phyloP scores from a whole-genome alignment of 2,329 filamentous ascomycete species.

The Ascochyta clinopodiicola region DNA sequence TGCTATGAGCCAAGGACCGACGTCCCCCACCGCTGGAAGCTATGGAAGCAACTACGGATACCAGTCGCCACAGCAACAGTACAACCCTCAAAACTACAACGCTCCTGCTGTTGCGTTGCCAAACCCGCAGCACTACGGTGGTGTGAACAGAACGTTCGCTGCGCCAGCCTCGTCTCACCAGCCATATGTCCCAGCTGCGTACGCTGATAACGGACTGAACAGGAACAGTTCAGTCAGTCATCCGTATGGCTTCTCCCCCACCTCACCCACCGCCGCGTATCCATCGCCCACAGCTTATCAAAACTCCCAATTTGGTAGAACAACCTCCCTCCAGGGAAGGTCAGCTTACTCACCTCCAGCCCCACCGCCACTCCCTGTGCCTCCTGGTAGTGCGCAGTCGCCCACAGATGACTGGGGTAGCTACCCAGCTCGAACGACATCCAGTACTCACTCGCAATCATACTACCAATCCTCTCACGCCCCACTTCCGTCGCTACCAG shows the following conservation, averaged over 20 bases:
- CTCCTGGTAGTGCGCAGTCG: constrained; percentile 42
- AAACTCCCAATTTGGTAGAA: constrained; percentile 42
- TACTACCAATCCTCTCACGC: constrained; percentile 43
- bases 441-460: constrained; percentile 36
- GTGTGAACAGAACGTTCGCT: constrained; percentile 46
- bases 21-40: constrained; percentile 34
- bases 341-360: constrained; percentile 46
- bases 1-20: constrained; percentile 35
- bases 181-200: constrained; percentile 55
- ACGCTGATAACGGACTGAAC: constrained; percentile 45
- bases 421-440: constrained; percentile 39
- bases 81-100: constrained; percentile 69
- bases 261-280: constrained; percentile 39
- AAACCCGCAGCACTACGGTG: constrained; percentile 71
- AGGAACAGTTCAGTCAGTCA: constrained; percentile 43
- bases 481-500: constrained; percentile 44
- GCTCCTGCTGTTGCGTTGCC: constrained; percentile 47
- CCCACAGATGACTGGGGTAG: constrained; percentile 45
- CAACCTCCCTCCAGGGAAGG: constrained; percentile 38
- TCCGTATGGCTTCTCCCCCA: constrained; percentile 48
- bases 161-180: constrained; percentile 39
- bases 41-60: constrained; percentile 53
- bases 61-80: constrained; percentile 50
- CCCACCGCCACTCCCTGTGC: constrained; percentile 47
- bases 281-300: constrained; percentile 41